Evolutionary conservation across 345 rosid genomes (phyloP), one percentile per base, ranked within the genome.

Genomic region (Aquilaria yunnanensis): DNA sequence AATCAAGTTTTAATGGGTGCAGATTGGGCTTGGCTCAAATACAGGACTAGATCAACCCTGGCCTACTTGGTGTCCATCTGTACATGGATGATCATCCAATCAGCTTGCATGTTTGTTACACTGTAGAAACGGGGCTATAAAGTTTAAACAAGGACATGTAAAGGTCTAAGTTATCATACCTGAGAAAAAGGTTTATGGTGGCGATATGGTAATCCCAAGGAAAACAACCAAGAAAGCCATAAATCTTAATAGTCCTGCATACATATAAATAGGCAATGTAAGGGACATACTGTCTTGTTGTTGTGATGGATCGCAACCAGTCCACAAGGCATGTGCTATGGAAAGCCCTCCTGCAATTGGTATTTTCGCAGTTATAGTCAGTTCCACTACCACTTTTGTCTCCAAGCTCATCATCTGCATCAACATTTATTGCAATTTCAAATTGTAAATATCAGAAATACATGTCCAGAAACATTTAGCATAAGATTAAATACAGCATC

Each of bases 231-330:
- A 32, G 64, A 59, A 63, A 60, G 67, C 60, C 32, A 61, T 14
- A 61, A 31, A 64, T 45, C 62, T 54, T 2, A 30, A 33, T 48
- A 59, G 47, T 29, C 43, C 43, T 7, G 7, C 43, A 37, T 37
- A 37, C 2, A 16, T 7, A 12, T 29, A 43, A 10, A 62, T n/a
- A 51, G 4, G 29, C 2, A 57, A 66, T 61, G 68, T 70, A 69
- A 45, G 59, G 5, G 13, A 81, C 98, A 41, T 85, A 88, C 94
- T 85, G 94, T 71, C 94, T 80, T 14, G 89, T 88, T 58, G 85
- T 86, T 67, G 94, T 86, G 67, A 86, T 85, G 14, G 98, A 85
- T 52, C 84, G 81, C 74, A 88, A 71, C 98, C 96, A 86, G 65
- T 89, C 92, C 57, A 73, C 80, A 33, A 89, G 81, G 73, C 92